Evolutionary conservation across 805 yeast genomes (phyloP).

Genomic region (Komagataella ulmi): DNA sequence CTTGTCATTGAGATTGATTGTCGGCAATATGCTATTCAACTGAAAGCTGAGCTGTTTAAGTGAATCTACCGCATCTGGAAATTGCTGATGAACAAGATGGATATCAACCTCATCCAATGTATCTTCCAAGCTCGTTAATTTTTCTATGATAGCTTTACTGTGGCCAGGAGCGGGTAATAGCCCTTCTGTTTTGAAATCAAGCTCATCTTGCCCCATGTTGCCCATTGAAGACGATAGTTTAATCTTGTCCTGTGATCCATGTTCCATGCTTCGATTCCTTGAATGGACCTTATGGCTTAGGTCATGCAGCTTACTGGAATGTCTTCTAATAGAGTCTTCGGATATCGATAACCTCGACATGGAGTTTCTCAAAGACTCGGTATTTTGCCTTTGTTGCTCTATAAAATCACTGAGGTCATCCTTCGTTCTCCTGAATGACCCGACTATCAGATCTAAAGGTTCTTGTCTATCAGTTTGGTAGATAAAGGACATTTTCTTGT

Average conservation of each 20-base stretch:
- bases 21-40: background rate
- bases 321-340: slow-evolving; percentile 10
- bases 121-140: slow-evolving; percentile 31
- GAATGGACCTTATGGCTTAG: slow-evolving; percentile 50
- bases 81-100: slow-evolving; percentile 46
- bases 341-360: slow-evolving; percentile 23
- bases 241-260: background rate
- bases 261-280: background rate
- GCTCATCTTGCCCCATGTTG: background rate
- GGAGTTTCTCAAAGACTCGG: slow-evolving; percentile 29
- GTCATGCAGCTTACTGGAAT: slow-evolving; percentile 36
- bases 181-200: background rate
- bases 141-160: background rate
- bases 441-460: slow-evolving; percentile 39
- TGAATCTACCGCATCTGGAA: slow-evolving; percentile 7
- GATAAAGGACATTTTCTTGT: slow-evolving; percentile 26
- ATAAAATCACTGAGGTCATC: slow-evolving; percentile 45
- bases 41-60: slow-evolving; percentile 20
- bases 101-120: slow-evolving; percentile 59
- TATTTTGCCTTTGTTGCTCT: slow-evolving; percentile 32
- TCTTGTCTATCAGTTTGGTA: slow-evolving; percentile 49
- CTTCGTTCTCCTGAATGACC: slow-evolving; percentile 46
- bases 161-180: background rate
- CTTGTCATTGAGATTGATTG: background rate
- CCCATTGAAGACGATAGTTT: background rate